Percentiles rank a stretch among this genome's conserved stretches.
phyloP scores from a whole-genome alignment of 345 rosid genomes.

The Limnanthes douglasii region DNA sequence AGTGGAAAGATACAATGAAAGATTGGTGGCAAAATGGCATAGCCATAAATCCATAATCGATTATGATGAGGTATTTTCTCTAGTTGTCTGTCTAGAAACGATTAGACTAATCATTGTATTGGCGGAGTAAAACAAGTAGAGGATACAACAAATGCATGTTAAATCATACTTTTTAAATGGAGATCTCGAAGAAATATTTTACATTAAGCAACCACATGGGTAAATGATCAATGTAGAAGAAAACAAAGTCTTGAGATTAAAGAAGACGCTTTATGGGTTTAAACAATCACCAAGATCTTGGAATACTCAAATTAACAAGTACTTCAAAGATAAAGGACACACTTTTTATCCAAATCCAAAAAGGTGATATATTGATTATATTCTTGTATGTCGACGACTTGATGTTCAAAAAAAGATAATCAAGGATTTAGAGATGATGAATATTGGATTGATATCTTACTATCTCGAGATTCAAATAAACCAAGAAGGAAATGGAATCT shows the following conservation, averaged over 20 bases:
- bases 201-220: background rate
- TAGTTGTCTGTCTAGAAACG: background rate
- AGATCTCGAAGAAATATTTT: background rate
- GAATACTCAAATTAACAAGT: background rate
- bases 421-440: too few species aligned
- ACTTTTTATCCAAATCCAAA: too few species aligned
- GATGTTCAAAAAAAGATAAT: too few species aligned
- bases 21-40: background rate
- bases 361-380: too few species aligned
- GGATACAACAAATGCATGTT: background rate
- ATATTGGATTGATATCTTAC: too few species aligned
- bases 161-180: background rate
- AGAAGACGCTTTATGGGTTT: background rate
- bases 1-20: background rate
- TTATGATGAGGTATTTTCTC: too few species aligned
- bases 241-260: background rate
- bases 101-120: background rate
- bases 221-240: background rate
- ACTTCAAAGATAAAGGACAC: background rate
- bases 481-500: too few species aligned
- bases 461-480: too few species aligned
- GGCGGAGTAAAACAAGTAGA: background rate
- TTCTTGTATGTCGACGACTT: too few species aligned
- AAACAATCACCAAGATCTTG: background rate
- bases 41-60: background rate